Evolutionary conservation across 352 stramenopile species (phyloP).

Genomic region (Blastocystis sp.): DNA sequence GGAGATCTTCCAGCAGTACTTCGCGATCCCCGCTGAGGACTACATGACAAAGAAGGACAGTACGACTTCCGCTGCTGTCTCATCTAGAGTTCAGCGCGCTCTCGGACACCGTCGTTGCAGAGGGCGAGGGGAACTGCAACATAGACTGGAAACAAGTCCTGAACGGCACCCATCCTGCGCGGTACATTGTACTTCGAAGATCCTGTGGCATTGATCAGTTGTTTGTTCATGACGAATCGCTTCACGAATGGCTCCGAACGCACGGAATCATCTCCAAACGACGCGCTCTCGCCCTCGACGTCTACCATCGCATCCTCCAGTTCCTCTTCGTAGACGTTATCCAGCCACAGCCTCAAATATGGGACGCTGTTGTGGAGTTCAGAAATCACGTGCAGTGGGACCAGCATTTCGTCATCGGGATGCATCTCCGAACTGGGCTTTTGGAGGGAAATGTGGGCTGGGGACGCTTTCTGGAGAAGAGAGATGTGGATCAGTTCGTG

Average conservation of each 20-base stretch:
- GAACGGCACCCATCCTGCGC: neutral
- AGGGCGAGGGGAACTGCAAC: neutral
- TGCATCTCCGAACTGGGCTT: neutral
- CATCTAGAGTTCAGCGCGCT: neutral
- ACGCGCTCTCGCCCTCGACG: neutral
- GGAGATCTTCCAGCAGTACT: slow-evolving; percentile 1
- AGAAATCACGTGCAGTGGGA: neutral
- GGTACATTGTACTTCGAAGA: neutral
- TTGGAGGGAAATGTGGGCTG: slow-evolving; percentile 46
- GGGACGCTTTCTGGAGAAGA: slow-evolving; percentile 23
- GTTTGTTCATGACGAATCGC: neutral
- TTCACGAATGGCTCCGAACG: neutral
- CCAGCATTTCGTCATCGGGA: neutral
- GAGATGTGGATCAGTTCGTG: slow-evolving; percentile 8
- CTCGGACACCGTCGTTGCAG: neutral
- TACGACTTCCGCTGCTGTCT: neutral
- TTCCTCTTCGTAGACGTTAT: slow-evolving; percentile 47
- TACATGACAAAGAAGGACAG: neutral
- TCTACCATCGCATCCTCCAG: neutral
- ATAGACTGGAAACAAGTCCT: neutral
- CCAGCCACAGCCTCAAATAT: neutral
- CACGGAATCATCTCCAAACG: neutral
- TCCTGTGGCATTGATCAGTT: slow-evolving; percentile 9
- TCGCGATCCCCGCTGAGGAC: neutral
- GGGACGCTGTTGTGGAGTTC: neutral